These are phyloP conservation scores for Termitomyces sp. DNA, from an alignment of 768 basidiomycete genomes.

Conservation along the genomic window DNA sequence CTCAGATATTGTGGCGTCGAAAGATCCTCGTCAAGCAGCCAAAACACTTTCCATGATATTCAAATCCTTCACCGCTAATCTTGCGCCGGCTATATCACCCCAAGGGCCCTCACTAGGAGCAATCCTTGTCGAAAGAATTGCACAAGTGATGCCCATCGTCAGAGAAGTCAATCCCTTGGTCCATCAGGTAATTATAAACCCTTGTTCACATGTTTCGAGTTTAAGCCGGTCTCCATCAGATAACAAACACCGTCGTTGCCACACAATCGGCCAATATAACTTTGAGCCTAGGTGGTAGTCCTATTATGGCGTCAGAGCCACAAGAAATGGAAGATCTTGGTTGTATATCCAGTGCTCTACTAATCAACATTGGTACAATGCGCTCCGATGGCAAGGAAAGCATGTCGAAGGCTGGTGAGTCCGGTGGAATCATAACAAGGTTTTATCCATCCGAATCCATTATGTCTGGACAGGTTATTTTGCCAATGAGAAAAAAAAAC, in stretches of 20 bases:
- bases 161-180: constrained; percentile 61
- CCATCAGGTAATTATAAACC: constrained; percentile 57
- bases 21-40: constrained; percentile 51
- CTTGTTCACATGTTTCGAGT: not conserved
- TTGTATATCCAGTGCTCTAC: constrained; percentile 58
- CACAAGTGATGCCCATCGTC: constrained; percentile 47
- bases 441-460: not conserved
- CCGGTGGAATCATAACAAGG: not conserved
- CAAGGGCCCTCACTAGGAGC: constrained; percentile 14
- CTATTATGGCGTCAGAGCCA: constrained; percentile 89
- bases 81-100: not conserved
- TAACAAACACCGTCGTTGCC: constrained; percentile 85
- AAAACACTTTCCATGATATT: constrained; percentile 40
- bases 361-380: constrained; percentile 89
- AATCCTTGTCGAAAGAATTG: constrained; percentile 40
- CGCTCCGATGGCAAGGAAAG: constrained; percentile 53
- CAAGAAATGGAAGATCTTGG: constrained; percentile 81
- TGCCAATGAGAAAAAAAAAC: constrained; percentile 69
- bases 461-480: constrained; percentile 31
- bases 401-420: constrained; percentile 69
- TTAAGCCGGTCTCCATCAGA: constrained; percentile 38
- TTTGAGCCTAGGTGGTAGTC: constrained; percentile 82
- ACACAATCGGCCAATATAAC: constrained; percentile 91
- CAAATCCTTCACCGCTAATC: constrained; percentile 34
- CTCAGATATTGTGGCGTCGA: constrained; percentile 77